Evolutionary conservation across 2,329 filamentous ascomycete genomes (phyloP).

Genomic region (Juglanconis sp.): DNA sequence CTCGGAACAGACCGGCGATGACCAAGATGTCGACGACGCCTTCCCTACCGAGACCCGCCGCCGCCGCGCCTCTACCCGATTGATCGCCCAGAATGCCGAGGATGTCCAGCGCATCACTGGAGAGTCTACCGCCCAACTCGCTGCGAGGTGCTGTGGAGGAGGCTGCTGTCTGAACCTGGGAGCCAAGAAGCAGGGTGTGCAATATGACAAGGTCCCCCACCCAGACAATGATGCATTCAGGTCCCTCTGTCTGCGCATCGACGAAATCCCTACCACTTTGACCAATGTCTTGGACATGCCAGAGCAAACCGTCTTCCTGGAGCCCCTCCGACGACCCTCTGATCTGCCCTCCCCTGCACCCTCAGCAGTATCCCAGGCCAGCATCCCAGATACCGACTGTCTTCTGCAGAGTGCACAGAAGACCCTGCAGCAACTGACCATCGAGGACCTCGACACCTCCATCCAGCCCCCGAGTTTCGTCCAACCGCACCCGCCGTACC

Average conservation of each 20-base stretch:
- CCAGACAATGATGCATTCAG: slow-evolving; percentile 85
- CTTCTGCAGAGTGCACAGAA: slow-evolving; percentile 19
- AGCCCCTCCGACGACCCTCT: slow-evolving; percentile 47
- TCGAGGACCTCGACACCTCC: slow-evolving; percentile 51
- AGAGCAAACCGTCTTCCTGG: slow-evolving; percentile 69
- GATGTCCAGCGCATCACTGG: slow-evolving; percentile 64
- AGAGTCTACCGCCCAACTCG: slow-evolving; percentile 59
- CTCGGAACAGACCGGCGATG: slow-evolving; percentile 55
- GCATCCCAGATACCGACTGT: slow-evolving; percentile 35
- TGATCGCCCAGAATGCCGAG: slow-evolving; percentile 61
- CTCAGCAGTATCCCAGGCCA: slow-evolving; percentile 44
- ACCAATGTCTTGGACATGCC: slow-evolving; percentile 71
- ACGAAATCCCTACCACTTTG: slow-evolving; percentile 69
- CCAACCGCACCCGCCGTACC: slow-evolving; percentile 89
- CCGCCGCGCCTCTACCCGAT: slow-evolving; percentile 66
- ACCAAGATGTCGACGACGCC: slow-evolving; percentile 49
- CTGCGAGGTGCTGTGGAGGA: slow-evolving; percentile 62
- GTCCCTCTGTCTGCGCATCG: slow-evolving; percentile 73
- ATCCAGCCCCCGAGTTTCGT: slow-evolving; percentile 84
- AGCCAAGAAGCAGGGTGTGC: slow-evolving; percentile 41
- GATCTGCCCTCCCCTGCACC: slow-evolving; percentile 42
- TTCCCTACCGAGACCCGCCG: slow-evolving; percentile 43
- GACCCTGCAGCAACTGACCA: slow-evolving; percentile 24
- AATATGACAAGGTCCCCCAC: slow-evolving; percentile 51
- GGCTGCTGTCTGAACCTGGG: slow-evolving; percentile 57